Evolutionary conservation across 139 green algal genomes (phyloP), one percentile per base, ranked within the genome.

Genomic region (Pedinophyceae sp.): DNA sequence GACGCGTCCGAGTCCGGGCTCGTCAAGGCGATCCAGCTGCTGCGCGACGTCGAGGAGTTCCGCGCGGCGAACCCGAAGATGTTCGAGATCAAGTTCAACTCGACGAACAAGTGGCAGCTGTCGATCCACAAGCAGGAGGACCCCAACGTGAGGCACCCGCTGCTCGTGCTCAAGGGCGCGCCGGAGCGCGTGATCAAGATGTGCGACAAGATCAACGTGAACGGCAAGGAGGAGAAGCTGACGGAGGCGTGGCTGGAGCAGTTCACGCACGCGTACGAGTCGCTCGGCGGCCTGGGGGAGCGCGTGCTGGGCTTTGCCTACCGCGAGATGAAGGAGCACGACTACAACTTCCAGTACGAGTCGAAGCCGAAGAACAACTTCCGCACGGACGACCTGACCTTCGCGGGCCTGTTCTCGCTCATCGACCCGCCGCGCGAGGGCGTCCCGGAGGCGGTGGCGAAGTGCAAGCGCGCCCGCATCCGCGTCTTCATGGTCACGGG

Each of bases 61-160:
- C 57, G 83, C 30, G 13, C 7, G 1, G 48, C 50, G 18, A 74
- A 71, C 65, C 75, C 78, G 30, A 89, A 82, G 62, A 20, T 93
- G 3, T 89, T 89, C 56, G 85, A 93, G 48, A 92, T n/a, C n/a
- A n/a, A n/a, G n/a, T 93, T 93, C 72, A 93, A 93, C 66, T 81
- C 68, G 27, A 76, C 71, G 38, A 93, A 93, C 72, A 93, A 93
- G 68, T 93, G 85, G 76, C 70, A 79, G 59, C 58, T 92, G 38
- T 78, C 72, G 16, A 82, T 91, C 51, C n/a, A n/a, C n/a, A n/a
- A n/a, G n/a, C n/a, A n/a, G n/a, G n/a, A n/a, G 65, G 73, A n/a
- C n/a, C n/a, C n/a, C n/a, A n/a, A n/a, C n/a, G n/a, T n/a, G n/a
- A n/a, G n/a, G n/a, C n/a, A n/a, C n/a, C n/a, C n/a, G 34, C 41